Conservation (phyloP, 352 stramenopile genomes). For the Thraustotheca clavata region DNA sequence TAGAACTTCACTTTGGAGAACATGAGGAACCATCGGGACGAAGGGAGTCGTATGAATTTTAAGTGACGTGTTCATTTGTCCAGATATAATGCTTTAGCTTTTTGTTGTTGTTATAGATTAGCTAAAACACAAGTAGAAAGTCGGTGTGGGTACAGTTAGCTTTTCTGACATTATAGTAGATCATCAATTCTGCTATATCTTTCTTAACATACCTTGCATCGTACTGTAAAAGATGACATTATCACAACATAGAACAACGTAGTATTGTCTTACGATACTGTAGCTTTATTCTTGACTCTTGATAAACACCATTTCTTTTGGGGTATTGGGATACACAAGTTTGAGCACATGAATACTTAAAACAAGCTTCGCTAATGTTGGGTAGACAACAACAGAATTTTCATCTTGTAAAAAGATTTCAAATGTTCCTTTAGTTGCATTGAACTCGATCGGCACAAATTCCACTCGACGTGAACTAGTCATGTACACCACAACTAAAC, state of each 20-base stretch:
- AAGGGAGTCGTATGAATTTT: slow-evolving; percentile 23
- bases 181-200: background rate
- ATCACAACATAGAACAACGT: no score
- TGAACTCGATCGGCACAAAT: slow-evolving; percentile 65
- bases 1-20: background rate
- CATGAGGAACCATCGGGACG: background rate
- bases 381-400: slow-evolving; percentile 37
- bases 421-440: slow-evolving; percentile 33
- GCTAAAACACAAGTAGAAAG: no score
- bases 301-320: slow-evolving; percentile 55
- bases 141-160: no score
- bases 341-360: slow-evolving; percentile 71
- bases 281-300: no score
- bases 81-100: no score
- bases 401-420: slow-evolving; percentile 55
- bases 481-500: slow-evolving; percentile 67
- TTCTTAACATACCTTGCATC: no score
- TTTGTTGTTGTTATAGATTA: no score
- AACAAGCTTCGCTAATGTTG: slow-evolving; percentile 58
- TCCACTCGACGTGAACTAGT: slow-evolving; percentile 50
- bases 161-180: no score
- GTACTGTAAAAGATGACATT: no score
- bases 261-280: no score
- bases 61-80: no score
- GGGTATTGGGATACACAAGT: slow-evolving; percentile 70